A percentile compares a stretch with the other conserved stretches of the same genome.
phyloP scores from a whole-genome alignment of 257 asterid genomes.

The Solanum sejunctum region DNA sequence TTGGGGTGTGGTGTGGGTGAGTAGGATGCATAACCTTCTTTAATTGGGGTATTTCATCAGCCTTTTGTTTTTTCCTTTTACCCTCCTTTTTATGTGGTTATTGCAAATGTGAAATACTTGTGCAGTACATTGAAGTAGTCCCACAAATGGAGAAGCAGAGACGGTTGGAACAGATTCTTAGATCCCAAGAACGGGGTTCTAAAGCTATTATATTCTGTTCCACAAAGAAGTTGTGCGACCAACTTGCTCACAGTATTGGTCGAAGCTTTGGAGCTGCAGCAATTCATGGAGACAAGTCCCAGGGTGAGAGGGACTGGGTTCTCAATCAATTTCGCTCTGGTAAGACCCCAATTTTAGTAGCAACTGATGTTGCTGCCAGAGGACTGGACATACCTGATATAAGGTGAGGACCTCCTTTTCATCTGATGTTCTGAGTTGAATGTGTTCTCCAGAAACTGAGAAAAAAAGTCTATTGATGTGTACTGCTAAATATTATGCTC shows the following conservation, averaged over 20 bases:
- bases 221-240: slow-evolving; percentile 85
- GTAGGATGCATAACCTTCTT: background rate
- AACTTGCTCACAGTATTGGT: slow-evolving; percentile 64
- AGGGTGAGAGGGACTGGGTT: slow-evolving; percentile 91
- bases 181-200: slow-evolving; percentile 85
- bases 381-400: slow-evolving; percentile 90
- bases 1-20: background rate
- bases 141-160: slow-evolving; percentile 93
- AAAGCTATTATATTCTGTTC: slow-evolving; percentile 79
- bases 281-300: slow-evolving; percentile 95
- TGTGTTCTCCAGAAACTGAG: background rate
- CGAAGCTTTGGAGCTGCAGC: slow-evolving; percentile 91
- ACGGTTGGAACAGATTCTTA: slow-evolving; percentile 85
- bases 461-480: background rate
- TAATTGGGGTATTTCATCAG: background rate
- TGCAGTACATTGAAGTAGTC: slow-evolving; percentile 79
- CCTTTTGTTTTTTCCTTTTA: background rate
- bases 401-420: slow-evolving; percentile 29
- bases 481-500: background rate
- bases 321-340: slow-evolving; percentile 83
- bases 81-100: background rate
- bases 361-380: slow-evolving; percentile 98
- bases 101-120: background rate
- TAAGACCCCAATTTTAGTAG: slow-evolving; percentile 80
- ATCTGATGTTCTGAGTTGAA: background rate